Base-by-base conservation (phyloP, 2,329 filamentous ascomycete species). In the Epichloe uncinata region DNA sequence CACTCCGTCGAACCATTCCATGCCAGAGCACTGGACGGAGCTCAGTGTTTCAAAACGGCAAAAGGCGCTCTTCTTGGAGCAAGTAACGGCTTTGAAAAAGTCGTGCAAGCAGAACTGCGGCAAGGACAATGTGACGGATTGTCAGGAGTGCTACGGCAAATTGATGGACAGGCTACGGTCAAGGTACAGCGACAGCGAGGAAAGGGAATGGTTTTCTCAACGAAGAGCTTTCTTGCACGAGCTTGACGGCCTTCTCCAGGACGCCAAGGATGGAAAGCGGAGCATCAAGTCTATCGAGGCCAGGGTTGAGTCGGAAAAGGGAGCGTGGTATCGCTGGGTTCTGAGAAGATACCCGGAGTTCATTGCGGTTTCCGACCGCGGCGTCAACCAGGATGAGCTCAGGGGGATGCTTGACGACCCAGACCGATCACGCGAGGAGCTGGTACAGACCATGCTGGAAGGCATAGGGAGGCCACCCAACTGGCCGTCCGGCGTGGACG, bases 181-280 rank as follows among this genome's bases (percentile, higher is more conserved):
- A 41, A 57, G 67, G 12, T 70, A 67, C 48, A 60, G 57, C 45
- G 63, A 64, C n/a, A 61, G 60, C 26, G 52, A 59, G 41, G 63
- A 62, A 16, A 60, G 56, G 16, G 73, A 77, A 58, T 80, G 77
- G 77, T 78, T 79, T 59, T 66, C 71, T 2, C 67, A 69, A 43
- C 65, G 74, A 34, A 65, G 65, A 34, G 63, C 64, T 6, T 78
- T 80, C 52, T 62, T 78, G 20, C 64, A 69, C 48, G 73, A 74
- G 50, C 65, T 80, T 11, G 72, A 74, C 53, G 60, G 61, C 43
- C 58, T 77, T 42, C 72, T 80, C 53, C 61, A 71, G 5, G 70
- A 73, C 47, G 73, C 71, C 47, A 71, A 69, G 55, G 62, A 67
- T 15, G 62, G 68, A 54, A 67, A 68, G 42, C 58, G 66, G n/a